phyloP scores from a whole-genome alignment of 768 basidiomycete genomes.

The Kockovaella imperatae region DNA sequence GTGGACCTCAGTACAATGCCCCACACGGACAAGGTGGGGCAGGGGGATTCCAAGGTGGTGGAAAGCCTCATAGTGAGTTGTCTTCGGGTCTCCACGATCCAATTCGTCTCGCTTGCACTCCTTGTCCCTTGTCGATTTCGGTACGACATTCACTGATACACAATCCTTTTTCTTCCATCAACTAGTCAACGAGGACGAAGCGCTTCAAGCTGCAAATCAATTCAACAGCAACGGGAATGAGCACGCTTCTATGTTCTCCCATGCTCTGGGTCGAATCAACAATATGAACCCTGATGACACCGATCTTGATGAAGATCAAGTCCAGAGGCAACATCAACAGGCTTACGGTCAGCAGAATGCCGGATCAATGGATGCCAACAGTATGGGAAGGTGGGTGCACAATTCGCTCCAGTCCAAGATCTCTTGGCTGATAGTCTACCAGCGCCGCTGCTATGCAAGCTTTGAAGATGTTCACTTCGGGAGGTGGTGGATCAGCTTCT shows the following conservation, averaged over 20 bases:
- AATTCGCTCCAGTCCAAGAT: not conserved
- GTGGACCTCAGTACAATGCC: slow-evolving; percentile 28
- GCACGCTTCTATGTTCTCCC: slow-evolving; percentile 52
- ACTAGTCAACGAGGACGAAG: slow-evolving; percentile 60
- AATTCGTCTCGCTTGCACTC: not conserved
- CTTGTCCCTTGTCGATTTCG: not conserved
- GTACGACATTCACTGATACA: not conserved
- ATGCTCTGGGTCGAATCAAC: slow-evolving; percentile 48
- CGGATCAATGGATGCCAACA: slow-evolving; percentile 51
- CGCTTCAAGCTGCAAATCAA: slow-evolving; percentile 52
- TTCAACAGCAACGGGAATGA: slow-evolving; percentile 53
- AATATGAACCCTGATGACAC: slow-evolving; percentile 49
- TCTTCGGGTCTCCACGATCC: too few relatives aligned
- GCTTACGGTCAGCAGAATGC: slow-evolving; percentile 57
- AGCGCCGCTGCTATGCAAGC: slow-evolving; percentile 67
- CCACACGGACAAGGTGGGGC: slow-evolving; percentile 30
- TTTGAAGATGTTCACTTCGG: slow-evolving; percentile 62
- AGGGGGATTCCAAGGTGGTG: slow-evolving; percentile 12
- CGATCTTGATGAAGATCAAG: slow-evolving; percentile 61
- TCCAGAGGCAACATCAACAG: slow-evolving; percentile 56
- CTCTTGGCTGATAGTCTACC: not conserved
- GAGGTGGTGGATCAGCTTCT: slow-evolving; percentile 34
- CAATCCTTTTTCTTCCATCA: not conserved
- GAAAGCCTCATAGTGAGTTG: slow-evolving; percentile 22
- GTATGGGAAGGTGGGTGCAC: slow-evolving; percentile 51